Evolutionary conservation across 2,329 filamentous ascomycete species (phyloP), one percentile per base, ranked within the genome.

Genomic region (Pseudocercospora fijiensis): DNA sequence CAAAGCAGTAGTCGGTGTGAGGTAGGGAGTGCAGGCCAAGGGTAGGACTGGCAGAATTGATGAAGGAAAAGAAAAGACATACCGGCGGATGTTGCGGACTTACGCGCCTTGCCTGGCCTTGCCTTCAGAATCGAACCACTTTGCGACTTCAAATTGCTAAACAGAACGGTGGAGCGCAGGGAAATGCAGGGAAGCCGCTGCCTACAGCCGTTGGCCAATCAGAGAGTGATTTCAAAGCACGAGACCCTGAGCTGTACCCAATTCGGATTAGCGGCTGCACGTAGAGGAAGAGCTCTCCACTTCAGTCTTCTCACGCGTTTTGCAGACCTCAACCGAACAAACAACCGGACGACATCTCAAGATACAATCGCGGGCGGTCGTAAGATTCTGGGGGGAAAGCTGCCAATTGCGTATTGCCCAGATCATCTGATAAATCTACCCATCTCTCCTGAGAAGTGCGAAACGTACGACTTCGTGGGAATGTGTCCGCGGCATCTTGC

Each of bases 121-220:
- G 49, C 49, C 49, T 52, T 52, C 49, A 61, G 43, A 51, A 61
- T 61, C 58, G 51, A 43, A 61, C 58, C 30, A 61, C 49, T 24
- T 33, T 41, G 30, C 47, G 58, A 37, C 45, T 20, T 20, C 45
- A 49, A 60, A 53, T 60, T 60, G 58, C 57, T 24, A 49, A 24
- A 43, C 57, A 11, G 26, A 58, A 47, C 9, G 43, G 43, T 58
- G 57, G 37, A 47, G 20, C 41, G 33, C 27, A 33, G 27, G 22
- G 57, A 13, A 22, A n/a, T 47, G 20, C 43, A 13, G 37, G 27
- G 22, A 18, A 18, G 53, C 18, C n/a, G 22, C 30, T 11, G 26
- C 11, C 11, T 18, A 28, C 16, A n/a, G 0, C 1, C 18, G 55
- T 10, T 22, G 45, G 13, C 26, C 24, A 59, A 49, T 51, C 16